A percentile compares a stretch with the other conserved stretches of the same genome.
Conservation (phyloP, 257 asterid genomes). For the Scutellaria galericulata region DNA sequence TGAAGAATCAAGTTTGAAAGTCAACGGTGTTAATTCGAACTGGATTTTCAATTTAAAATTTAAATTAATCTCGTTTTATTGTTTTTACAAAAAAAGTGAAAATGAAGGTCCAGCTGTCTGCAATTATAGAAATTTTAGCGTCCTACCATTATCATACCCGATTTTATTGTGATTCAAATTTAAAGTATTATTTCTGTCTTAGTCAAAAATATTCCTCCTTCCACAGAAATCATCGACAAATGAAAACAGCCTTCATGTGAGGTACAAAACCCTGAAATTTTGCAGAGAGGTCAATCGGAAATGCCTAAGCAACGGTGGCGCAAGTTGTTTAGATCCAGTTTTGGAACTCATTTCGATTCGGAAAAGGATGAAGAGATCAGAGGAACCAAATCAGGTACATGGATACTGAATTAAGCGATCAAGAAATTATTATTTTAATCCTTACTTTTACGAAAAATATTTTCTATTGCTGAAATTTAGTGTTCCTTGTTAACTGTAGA, state of each 20-base stretch:
- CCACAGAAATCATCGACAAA: not conserved
- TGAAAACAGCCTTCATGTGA: constrained; percentile 34
- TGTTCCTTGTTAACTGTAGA: constrained; percentile 52
- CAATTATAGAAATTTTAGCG: constrained; percentile 11
- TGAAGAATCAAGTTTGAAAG: too few relatives aligned
- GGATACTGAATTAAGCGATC: not conserved
- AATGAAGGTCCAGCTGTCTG: constrained; percentile 33
- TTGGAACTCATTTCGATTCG: constrained; percentile 56
- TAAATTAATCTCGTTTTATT: too few relatives aligned
- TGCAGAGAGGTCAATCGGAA: constrained; percentile 26
- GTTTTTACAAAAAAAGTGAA: too few relatives aligned
- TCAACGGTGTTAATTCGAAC: too few relatives aligned
- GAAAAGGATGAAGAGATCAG: constrained; percentile 63
- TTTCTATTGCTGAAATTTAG: not conserved
- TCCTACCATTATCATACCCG: not conserved
- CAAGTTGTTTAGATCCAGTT: constrained; percentile 53
- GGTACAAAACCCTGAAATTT: constrained; percentile 8
- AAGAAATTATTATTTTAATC: not conserved
- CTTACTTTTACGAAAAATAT: not conserved
- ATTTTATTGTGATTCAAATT: not conserved
- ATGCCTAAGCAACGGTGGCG: constrained; percentile 67
- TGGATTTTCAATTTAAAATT: too few relatives aligned
- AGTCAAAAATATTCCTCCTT: not conserved
- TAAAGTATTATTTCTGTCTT: not conserved
- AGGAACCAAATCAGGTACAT: constrained; percentile 64